Evolutionary conservation across 1,139 yeast species (phyloP).

Genomic region (Debaryomycetaceae sp.): DNA sequence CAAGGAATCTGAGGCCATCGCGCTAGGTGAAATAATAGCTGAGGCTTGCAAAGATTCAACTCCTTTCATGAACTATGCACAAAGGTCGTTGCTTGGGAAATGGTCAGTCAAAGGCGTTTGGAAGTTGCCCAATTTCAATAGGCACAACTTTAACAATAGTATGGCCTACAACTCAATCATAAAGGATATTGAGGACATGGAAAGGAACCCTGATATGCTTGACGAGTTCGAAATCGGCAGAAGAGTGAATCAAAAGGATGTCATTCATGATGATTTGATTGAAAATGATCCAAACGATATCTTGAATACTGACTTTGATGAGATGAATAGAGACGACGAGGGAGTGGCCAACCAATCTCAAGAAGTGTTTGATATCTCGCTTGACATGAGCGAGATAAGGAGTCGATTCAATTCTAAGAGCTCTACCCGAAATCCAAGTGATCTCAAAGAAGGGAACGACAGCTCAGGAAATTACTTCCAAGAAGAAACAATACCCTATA

Average conservation of each 20-base stretch:
- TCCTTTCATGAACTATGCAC: constrained; percentile 7
- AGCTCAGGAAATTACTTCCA: background rate
- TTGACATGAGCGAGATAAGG: background rate
- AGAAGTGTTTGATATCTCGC: background rate
- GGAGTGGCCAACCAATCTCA: background rate
- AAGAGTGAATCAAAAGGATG: constrained; percentile 5
- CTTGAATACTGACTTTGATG: constrained; percentile 1
- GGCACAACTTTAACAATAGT: background rate
- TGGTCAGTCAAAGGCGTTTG: background rate
- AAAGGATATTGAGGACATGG: constrained; percentile 6
- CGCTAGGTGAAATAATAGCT: background rate
- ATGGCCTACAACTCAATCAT: constrained; percentile 5
- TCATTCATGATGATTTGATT: constrained; percentile 4
- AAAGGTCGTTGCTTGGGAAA: constrained; percentile 1
- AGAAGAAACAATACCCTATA: constrained; percentile 1
- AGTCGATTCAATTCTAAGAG: background rate
- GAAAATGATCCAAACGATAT: constrained; percentile 15
- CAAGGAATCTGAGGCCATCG: background rate
- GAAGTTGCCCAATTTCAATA: background rate
- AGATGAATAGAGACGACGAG: background rate
- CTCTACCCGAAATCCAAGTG: constrained; percentile 21
- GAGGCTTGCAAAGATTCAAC: constrained; percentile 2
- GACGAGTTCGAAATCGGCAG: constrained; percentile 16
- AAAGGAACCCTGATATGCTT: constrained; percentile 4
- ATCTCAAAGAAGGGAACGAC: constrained; percentile 17